Evolutionary conservation across 768 basidiomycete species (phyloP), one percentile per base, ranked within the genome.

Genomic region (Serendipita sp.): DNA sequence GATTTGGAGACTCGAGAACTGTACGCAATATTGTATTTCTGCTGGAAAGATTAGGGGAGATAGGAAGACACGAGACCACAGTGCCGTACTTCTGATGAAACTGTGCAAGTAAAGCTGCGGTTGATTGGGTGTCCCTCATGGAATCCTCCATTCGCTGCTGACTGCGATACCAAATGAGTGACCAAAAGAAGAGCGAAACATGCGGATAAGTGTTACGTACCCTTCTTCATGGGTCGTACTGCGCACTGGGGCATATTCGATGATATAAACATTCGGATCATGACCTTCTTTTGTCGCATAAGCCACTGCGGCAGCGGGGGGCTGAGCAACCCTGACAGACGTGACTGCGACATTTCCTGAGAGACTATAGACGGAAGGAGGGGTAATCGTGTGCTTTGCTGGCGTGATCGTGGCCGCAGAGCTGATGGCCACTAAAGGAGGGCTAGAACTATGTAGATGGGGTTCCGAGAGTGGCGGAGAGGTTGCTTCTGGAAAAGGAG

Each of bases 251-350:
- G 18, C 55, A 60, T 60, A 31, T 10, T 60, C 55, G 36, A 60
- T 60, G 29, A 60, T 60, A 34, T 60, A 60, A n/a, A 60, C 62
- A 15, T 62, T 66, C 27, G 53, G 66, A 34, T 62, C 53, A 16
- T 66, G 53, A 18, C 64, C 66, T 18, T 65, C 43, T 6, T 77
- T 78, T 2, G 76, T 76, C n/a, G 76, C 77, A 10, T 79, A 80
- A 8, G 83, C 84, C 8, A 46, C 10, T 10, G 44, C 64, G 3
- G 67, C 67, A 8, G 85, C 88, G 33, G 87, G 87, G 8, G 88
- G 87, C 40, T 87, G 86, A 63, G 84, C 79, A 0, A 87, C 76
- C 65, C 81, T 85, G 66, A 90, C 71, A 27, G 80, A 81, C 18
- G 82, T 80, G 4, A 86, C 71, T 1, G 78, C 76, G 43, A 81